These are phyloP conservation scores for Odontarrhena argentea DNA, from an alignment of 345 rosid species.

Conservation along the genomic window DNA sequence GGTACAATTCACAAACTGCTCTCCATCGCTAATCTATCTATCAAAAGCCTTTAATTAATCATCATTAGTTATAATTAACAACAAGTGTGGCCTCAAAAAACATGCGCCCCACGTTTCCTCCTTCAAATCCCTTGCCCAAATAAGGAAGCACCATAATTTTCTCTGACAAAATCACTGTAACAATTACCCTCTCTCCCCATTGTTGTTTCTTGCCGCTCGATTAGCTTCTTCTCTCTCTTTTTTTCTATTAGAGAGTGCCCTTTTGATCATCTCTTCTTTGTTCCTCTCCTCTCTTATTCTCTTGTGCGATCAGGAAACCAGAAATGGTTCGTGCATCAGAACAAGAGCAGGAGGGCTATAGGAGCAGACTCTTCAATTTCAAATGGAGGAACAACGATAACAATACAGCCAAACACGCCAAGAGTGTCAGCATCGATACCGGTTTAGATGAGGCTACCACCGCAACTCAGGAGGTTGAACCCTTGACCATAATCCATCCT, in stretches of 20 bases:
- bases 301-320: background rate
- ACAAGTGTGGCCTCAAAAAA: constrained; percentile 2
- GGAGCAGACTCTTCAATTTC: constrained; percentile 66
- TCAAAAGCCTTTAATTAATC: constrained; percentile 11
- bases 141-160: constrained; percentile 23
- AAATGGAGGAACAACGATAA: constrained; percentile 52
- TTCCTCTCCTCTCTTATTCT: constrained; percentile 16
- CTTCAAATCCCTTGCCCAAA: background rate
- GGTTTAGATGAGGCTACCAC: constrained; percentile 36
- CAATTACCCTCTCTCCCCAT: constrained; percentile 5
- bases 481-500: constrained; percentile 27
- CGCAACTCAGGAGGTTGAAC: constrained; percentile 29
- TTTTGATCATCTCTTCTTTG: constrained; percentile 6
- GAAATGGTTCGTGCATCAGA: constrained; percentile 61
- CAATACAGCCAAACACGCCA: constrained; percentile 45
- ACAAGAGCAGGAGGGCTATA: constrained; percentile 57
- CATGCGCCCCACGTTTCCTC: constrained; percentile 29
- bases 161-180: constrained; percentile 24
- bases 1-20: background rate
- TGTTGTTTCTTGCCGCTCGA: constrained; percentile 21
- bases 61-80: constrained; percentile 27
- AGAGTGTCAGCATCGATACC: constrained; percentile 51
- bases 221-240: background rate
- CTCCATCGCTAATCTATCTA: constrained; percentile 13
- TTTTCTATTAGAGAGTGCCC: background rate